phyloP scores from a whole-genome alignment of 192 early-diverging fungal species.

The Backusella circina region DNA sequence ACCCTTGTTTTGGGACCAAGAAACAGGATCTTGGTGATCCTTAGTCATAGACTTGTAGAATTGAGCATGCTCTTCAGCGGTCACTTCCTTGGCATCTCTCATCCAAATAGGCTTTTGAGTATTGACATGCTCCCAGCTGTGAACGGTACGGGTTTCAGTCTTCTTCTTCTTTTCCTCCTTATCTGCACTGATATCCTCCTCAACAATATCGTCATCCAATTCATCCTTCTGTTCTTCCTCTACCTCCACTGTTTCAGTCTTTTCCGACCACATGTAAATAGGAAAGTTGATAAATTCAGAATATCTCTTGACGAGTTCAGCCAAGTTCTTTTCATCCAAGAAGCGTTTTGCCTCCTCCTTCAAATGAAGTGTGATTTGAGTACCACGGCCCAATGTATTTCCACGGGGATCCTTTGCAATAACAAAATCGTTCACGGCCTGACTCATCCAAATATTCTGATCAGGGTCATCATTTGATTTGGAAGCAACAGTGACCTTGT shows the following conservation, averaged over 20 bases:
- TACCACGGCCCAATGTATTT: slow-evolving; percentile 90
- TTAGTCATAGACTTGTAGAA: slow-evolving; percentile 86
- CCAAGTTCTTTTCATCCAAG: slow-evolving; percentile 65
- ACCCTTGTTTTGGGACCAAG: slow-evolving; percentile 86
- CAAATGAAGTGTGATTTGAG: slow-evolving; percentile 87
- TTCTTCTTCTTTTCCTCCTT: slow-evolving; percentile 50
- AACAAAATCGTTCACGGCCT: slow-evolving; percentile 87
- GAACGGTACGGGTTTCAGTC: slow-evolving; percentile 51
- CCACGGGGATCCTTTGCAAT: slow-evolving; percentile 88
- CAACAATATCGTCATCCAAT: slow-evolving; percentile 36
- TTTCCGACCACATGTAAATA: slow-evolving; percentile 76
- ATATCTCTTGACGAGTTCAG: slow-evolving; percentile 78
- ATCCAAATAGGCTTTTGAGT: slow-evolving; percentile 94
- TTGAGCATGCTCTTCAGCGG: slow-evolving; percentile 79
- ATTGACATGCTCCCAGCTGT: slow-evolving; percentile 82
- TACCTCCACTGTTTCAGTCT: slow-evolving; percentile 57
- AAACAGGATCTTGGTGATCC: slow-evolving; percentile 68
- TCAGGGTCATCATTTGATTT: slow-evolving; percentile 81
- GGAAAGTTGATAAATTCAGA: slow-evolving; percentile 98
- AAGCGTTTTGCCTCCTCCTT: slow-evolving; percentile 87
- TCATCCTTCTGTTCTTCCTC: slow-evolving; percentile 32
- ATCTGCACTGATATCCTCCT: slow-evolving; percentile 48
- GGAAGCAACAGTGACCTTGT: slow-evolving; percentile 87
- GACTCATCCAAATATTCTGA: slow-evolving; percentile 94
- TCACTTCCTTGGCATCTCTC: slow-evolving; percentile 73